Base-by-base conservation (phyloP, 441 rosid species). In the Dalechampia spathulata region DNA sequence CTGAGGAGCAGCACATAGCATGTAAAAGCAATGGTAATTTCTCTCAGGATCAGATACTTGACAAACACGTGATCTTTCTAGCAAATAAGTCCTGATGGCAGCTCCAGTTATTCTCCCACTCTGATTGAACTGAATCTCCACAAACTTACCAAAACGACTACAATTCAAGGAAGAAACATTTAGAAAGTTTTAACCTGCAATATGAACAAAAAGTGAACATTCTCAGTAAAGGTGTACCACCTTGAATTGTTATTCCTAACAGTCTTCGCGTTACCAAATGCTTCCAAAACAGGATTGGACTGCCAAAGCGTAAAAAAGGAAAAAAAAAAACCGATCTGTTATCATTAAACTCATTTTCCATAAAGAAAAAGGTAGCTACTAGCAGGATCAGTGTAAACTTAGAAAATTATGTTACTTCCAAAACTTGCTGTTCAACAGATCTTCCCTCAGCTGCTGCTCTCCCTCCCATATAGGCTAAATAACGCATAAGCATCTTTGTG, bases 281-380 rank as follows among this genome's bases (percentile, higher is more conserved):
- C 99, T 79, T 94, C 99, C 64, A 94, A 72, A 53, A 94, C 98
- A 67, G 99, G 99, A 74, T 94, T 94, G 17, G 99, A 94, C 99
- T 90, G 86, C 71, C 75, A 54, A 69, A 62, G 25, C n/a, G n/a
- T n/a, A n/a, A n/a, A n/a, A 59, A 58, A 19, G 12, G 39, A 59
- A 52, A 52, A 12, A 44, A 21, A 39, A 19, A 7, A 52, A 26
- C 27, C 40, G 28, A 7, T 54, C 23, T 7, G 21, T 28, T 21
- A 53, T 5, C 20, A 19, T 14, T 26, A 40, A 56, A 66, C 58
- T 55, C 58, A 64, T 46, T 34, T 47, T 56, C 43, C 46, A n/a
- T n/a, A n/a, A 38, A 68, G 57, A 53, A 60, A 25, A 55, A 60
- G 11, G 21, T 20, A 25, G 28, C 38, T 63, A 14, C 49, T 52